Percentiles rank a stretch among this genome's conserved stretches.
Evolutionary conservation across 768 basidiomycete genomes (phyloP).

Genomic region (Collybia sordida): DNA sequence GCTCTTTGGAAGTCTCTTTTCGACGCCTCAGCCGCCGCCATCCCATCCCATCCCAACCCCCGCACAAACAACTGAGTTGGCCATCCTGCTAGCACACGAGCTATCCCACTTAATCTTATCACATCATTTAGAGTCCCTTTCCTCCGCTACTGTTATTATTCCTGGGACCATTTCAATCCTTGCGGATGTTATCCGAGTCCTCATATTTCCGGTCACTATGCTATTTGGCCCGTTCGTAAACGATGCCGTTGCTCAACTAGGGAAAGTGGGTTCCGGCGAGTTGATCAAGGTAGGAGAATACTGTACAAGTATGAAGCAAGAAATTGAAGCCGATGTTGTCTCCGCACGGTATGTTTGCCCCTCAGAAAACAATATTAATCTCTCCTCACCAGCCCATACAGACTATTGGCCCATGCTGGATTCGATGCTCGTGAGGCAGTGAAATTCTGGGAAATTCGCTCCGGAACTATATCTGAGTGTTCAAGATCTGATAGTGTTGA

Average conservation of each 20-base stretch:
- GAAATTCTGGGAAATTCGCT: constrained; percentile 76
- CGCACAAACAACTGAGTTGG: constrained; percentile 86
- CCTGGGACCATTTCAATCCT: constrained; percentile 78
- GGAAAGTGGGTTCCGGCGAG: constrained; percentile 76
- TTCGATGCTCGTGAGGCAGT: constrained; percentile 86
- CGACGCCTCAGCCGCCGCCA: constrained; percentile 22
- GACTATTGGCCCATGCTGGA: constrained; percentile 89
- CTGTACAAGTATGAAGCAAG: constrained; percentile 81
- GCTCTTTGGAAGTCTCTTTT: constrained; percentile 47
- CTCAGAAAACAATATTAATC: too few relatives aligned
- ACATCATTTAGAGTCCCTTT: constrained; percentile 91
- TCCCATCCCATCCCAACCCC: constrained; percentile 60
- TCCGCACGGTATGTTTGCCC: constrained; percentile 61
- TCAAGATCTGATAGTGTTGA: constrained; percentile 21
- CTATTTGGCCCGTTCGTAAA: constrained; percentile 93
- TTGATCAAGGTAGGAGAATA: constrained; percentile 68
- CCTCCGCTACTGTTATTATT: constrained; percentile 77
- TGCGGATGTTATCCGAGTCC: constrained; percentile 72
- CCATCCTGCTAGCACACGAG: constrained; percentile 91
- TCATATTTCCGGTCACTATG: constrained; percentile 89
- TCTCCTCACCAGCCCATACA: constrained; percentile 24
- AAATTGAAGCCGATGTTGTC: constrained; percentile 91
- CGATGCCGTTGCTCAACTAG: constrained; percentile 84
- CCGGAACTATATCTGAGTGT: constrained; percentile 46
- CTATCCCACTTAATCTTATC: constrained; percentile 88